These are phyloP conservation scores for Umbelopsis isabellina DNA, from an alignment of 192 early-diverging fungal species.

Conservation along the genomic window DNA sequence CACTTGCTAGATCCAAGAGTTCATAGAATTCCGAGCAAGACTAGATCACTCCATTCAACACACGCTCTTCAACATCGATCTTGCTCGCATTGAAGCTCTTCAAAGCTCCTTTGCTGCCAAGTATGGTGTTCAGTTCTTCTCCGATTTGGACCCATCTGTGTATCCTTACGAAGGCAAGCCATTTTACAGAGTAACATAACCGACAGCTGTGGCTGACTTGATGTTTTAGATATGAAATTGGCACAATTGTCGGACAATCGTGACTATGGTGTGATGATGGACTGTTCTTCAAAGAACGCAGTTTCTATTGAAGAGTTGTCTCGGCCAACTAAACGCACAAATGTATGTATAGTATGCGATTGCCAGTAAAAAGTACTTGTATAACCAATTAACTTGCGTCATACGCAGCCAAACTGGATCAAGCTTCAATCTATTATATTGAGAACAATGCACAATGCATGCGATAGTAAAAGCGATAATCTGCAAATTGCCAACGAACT, in stretches of 20 bases:
- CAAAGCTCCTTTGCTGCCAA: slow-evolving; percentile 51
- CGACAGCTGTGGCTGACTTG: not conserved
- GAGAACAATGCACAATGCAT: slow-evolving; percentile 36
- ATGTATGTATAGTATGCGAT: slow-evolving; percentile 25
- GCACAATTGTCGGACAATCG: slow-evolving; percentile 67
- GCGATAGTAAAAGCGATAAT: slow-evolving; percentile 25
- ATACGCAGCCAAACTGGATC: slow-evolving; percentile 35
- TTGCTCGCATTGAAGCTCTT: slow-evolving; percentile 67
- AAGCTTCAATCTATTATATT: slow-evolving; percentile 42
- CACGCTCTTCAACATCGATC: slow-evolving; percentile 64
- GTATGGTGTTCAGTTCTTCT: slow-evolving; percentile 52
- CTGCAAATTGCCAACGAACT: slow-evolving; percentile 19
- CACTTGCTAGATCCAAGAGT: slow-evolving; percentile 74
- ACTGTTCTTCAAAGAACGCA: slow-evolving; percentile 46
- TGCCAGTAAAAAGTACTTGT: not conserved
- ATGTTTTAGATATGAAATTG: slow-evolving; percentile 43
- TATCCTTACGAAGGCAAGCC: slow-evolving; percentile 60
- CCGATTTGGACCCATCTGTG: slow-evolving; percentile 56
- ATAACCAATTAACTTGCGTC: not conserved
- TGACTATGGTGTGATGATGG: slow-evolving; percentile 68
- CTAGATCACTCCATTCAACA: slow-evolving; percentile 78
- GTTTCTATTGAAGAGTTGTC: slow-evolving; percentile 43
- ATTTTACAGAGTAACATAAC: not conserved
- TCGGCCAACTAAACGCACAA: slow-evolving; percentile 40
- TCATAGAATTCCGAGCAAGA: slow-evolving; percentile 76